Evolutionary conservation across 1,139 yeast genomes (phyloP), one percentile per base, ranked within the genome.

Genomic region (Yarrowia galli): DNA sequence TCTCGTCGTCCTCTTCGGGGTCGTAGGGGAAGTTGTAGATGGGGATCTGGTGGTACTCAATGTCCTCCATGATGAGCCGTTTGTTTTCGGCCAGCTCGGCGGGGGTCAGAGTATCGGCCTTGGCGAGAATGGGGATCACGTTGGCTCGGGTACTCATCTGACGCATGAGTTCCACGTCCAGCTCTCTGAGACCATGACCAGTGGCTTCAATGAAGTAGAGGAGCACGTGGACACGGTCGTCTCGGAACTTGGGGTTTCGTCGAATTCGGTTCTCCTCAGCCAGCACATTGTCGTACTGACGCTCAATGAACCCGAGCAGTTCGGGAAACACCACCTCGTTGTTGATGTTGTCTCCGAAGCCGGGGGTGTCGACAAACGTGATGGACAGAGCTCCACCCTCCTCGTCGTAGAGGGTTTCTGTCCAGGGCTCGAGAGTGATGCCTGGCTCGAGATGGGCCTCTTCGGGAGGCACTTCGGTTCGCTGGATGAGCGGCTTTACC

Each of bases 221-320:
- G 75, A 89, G 81, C 32, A 84, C 91, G 74, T 89, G 96, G 67
- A 89, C 91, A 70, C 95, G 82, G 67, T 90, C 88, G 77, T 89
- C 96, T 66, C 85, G 84, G 76, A 90, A 89, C 67, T 92, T 79
- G 13, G 96, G 96, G 77, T 89, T 89, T 79, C 99, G 88, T 79
- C 91, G 88, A 74, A 95, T 92, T 71, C 97, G 86, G 49, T 97
- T 89, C 78, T 95, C 98, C 79, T 95, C 99, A 38, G 96, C 90
- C 73, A 95, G 83, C 56, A 95, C 96, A 75, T 92, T 93, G 79
- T 95, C 99, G 77, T 90, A 93, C 78, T 93, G 98, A 76, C 89
- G 92, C 76, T 91, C 95, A 73, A 95, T 81, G 78, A 88, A 93
- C 71, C 85, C 85, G 69, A 88, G 87, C 70, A 95, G 87, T 73